A percentile compares a stretch with the other conserved stretches of the same genome.
Conservation (phyloP, 129 eudicot species). For the Pittosporum tobira region DNA sequence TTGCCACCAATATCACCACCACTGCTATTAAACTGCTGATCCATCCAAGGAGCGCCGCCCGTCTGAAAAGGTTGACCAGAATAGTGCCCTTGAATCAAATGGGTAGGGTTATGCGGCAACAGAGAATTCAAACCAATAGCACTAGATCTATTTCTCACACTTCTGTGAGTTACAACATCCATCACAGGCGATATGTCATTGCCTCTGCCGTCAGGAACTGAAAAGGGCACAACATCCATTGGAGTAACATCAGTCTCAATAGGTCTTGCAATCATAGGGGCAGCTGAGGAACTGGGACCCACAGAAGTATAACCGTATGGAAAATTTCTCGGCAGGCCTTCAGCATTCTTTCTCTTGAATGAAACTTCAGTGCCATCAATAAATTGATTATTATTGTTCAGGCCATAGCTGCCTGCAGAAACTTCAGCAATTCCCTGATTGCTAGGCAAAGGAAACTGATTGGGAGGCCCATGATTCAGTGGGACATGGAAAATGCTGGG, state of each 20-base stretch:
- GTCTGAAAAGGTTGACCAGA: constrained; percentile 38
- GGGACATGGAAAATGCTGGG: constrained; percentile 40
- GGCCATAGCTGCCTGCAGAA: constrained; percentile 24
- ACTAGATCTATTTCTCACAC: constrained; percentile 28
- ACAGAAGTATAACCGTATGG: constrained; percentile 39
- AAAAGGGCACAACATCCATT: constrained; percentile 25
- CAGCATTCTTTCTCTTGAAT: constrained; percentile 60
- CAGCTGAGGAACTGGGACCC: constrained; percentile 56
- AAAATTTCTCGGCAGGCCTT: constrained; percentile 34
- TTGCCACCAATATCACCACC: constrained; percentile 37
- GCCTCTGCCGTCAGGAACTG: constrained; percentile 42
- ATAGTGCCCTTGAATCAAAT: constrained; percentile 42
- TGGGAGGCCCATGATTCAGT: constrained; percentile 37
- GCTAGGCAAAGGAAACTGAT: constrained; percentile 42
- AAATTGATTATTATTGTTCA: constrained; percentile 28
- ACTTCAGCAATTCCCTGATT: constrained; percentile 32
- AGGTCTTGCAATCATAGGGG: constrained; percentile 31
- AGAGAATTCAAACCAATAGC: constrained; percentile 32
- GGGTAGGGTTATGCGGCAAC: constrained; percentile 29
- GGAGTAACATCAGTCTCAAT: constrained; percentile 31
- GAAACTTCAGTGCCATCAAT: constrained; percentile 37
- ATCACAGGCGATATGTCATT: constrained; percentile 23
- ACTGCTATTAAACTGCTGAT: constrained; percentile 29
- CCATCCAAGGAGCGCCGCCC: constrained; percentile 49
- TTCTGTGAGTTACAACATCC: constrained; percentile 36